A percentile compares a stretch with the other conserved stretches of the same genome.
Evolutionary conservation across 2,329 filamentous ascomycete species (phyloP).

Genomic region (Xylariaceae sp.): DNA sequence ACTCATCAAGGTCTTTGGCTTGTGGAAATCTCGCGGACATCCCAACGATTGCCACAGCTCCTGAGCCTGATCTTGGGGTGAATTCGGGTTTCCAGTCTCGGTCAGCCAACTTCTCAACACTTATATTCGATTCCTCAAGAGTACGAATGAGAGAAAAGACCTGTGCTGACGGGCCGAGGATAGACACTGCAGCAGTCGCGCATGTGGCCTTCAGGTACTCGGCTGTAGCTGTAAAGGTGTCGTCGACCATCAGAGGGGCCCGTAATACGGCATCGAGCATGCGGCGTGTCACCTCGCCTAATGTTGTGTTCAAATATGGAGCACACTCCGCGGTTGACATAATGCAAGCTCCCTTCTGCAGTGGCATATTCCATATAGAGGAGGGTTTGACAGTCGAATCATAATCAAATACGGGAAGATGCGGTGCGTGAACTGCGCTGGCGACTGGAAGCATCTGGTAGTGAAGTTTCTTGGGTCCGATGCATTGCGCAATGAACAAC

Average conservation of each 20-base stretch:
- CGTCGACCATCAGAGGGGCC: constrained; percentile 10
- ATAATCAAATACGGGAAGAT: constrained; percentile 12
- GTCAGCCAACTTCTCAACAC: not conserved
- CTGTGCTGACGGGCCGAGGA: constrained; percentile 16
- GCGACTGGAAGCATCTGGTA: constrained; percentile 10
- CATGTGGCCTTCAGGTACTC: constrained; percentile 9
- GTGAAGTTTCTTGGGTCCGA: not conserved
- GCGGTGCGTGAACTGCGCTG: constrained; percentile 16
- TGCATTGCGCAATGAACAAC: constrained; percentile 8
- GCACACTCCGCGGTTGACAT: constrained; percentile 14
- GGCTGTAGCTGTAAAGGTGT: constrained; percentile 9
- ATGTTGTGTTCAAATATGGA: constrained; percentile 9
- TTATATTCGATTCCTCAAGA: constrained; percentile 5
- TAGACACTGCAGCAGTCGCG: constrained; percentile 6
- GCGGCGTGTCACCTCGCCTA: constrained; percentile 12
- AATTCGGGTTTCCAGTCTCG: not conserved
- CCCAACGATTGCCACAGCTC: constrained; percentile 34
- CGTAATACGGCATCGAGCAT: constrained; percentile 10
- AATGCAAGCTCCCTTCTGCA: constrained; percentile 14
- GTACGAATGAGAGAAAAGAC: not conserved
- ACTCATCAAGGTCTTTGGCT: constrained; percentile 32
- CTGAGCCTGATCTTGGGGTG: not conserved
- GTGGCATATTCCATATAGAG: constrained; percentile 16
- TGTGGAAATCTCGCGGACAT: constrained; percentile 33
- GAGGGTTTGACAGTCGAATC: constrained; percentile 6